These are phyloP conservation scores for Eucalyptus virginea DNA, from an alignment of 345 rosid species.

Conservation along the genomic window DNA sequence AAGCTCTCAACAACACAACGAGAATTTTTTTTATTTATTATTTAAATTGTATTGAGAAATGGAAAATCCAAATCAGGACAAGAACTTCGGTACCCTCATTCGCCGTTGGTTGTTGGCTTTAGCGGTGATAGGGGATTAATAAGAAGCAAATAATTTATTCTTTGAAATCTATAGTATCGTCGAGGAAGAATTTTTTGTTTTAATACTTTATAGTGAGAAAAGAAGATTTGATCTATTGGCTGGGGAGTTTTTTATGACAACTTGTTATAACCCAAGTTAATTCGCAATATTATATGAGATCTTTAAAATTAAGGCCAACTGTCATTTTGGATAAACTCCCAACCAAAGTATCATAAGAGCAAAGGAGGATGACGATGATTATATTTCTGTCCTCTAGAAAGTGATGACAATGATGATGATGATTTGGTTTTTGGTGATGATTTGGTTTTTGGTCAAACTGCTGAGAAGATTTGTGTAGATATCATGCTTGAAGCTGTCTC, in stretches of 20 bases:
- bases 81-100: background rate
- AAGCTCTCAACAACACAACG: background rate
- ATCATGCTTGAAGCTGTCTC: no score
- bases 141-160: background rate
- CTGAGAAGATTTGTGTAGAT: no score
- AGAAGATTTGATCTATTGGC: background rate
- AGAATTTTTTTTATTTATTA: background rate
- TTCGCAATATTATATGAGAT: background rate
- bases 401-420: no score
- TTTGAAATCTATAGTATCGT: background rate
- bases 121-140: background rate
- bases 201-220: background rate
- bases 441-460: no score
- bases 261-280: background rate
- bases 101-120: background rate
- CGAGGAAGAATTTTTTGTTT: background rate
- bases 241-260: background rate
- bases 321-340: background rate
- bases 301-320: background rate
- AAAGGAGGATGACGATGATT: background rate
- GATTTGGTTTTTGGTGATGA: no score
- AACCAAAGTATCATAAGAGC: background rate
- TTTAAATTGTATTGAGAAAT: background rate
- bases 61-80: background rate
- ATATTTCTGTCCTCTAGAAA: background rate